These are phyloP conservation scores for Flaveria linearis DNA, from an alignment of 129 eudicot species.

Conservation along the genomic window DNA sequence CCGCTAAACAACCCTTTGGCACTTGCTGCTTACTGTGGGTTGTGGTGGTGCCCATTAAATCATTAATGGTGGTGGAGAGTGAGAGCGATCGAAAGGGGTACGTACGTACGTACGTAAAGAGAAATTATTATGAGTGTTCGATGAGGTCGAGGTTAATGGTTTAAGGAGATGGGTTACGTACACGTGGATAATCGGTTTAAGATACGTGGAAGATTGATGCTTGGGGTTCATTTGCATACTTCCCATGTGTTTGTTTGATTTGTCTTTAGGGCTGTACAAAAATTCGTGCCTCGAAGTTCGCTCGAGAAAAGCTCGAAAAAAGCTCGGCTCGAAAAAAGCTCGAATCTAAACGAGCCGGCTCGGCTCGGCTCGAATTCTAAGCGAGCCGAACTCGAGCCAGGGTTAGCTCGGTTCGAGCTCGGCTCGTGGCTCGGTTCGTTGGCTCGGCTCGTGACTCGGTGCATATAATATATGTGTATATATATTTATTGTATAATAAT, in stretches of 20 bases:
- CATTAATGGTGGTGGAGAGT: neutral
- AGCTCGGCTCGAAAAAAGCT: no score
- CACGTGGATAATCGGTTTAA: constrained; percentile 38
- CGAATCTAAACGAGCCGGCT: no score
- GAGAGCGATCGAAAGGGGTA: neutral
- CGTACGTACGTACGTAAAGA: neutral
- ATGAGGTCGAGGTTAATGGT: constrained; percentile 30
- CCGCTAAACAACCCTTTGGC: constrained; percentile 66
- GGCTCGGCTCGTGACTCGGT: no score
- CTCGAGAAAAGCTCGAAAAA: no score
- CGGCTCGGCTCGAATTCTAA: no score
- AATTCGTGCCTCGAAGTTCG: no score
- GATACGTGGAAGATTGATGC: constrained; percentile 39
- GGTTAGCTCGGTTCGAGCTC: no score
- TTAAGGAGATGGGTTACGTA: neutral
- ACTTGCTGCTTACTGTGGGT: constrained; percentile 15
- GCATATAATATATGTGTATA: no score
- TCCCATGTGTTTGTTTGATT: neutral
- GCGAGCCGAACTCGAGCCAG: no score
- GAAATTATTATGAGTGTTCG: constrained; percentile 20
- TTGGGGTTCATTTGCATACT: constrained; percentile 2
- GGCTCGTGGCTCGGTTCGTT: no score
- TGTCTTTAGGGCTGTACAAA: no score
- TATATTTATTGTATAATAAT: no score
- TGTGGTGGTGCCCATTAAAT: constrained; percentile 35